Percentiles rank a stretch among this genome's conserved stretches.
These are phyloP conservation scores for Pseudonitzschia multistriata DNA, from an alignment of 108 stramenopile species.

Conservation along the genomic window DNA sequence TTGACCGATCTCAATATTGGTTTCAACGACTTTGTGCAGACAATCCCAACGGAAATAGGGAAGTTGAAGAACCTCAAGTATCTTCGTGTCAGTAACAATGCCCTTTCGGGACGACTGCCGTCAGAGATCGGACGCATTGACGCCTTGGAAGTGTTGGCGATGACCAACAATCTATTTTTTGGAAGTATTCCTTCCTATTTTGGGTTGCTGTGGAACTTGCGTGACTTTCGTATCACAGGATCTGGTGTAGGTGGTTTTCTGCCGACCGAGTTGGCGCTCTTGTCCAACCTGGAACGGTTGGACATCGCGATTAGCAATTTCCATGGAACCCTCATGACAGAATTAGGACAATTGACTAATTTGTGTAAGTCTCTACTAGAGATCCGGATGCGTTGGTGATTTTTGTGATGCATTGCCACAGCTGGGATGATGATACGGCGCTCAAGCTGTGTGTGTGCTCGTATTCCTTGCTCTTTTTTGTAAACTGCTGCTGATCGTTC, in stretches of 20 bases:
- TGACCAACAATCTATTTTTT: constrained; percentile 29
- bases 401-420: neutral
- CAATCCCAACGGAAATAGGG: constrained; percentile 63
- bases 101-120: constrained; percentile 59
- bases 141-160: constrained; percentile 42
- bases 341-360: constrained; percentile 51
- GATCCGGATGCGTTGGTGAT: neutral
- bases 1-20: constrained; percentile 57
- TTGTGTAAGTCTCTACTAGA: constrained; percentile 31
- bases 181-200: constrained; percentile 47
- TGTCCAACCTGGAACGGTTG: constrained; percentile 56
- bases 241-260: constrained; percentile 65
- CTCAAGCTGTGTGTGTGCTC: neutral
- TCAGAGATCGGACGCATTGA: constrained; percentile 59
- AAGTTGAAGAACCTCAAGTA: constrained; percentile 43
- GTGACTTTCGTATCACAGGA: constrained; percentile 34
- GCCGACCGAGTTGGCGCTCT: constrained; percentile 60
- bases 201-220: constrained; percentile 46
- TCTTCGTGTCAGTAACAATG: constrained; percentile 60
- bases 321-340: constrained; percentile 51
- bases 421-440: too few relatives aligned
- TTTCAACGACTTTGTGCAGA: constrained; percentile 51
- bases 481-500: too few relatives aligned
- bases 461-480: neutral
- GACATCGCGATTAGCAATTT: constrained; percentile 59